A percentile compares a stretch with the other conserved stretches of the same genome.
Conservation (phyloP, 345 rosid species). For the Brassica juncea region DNA sequence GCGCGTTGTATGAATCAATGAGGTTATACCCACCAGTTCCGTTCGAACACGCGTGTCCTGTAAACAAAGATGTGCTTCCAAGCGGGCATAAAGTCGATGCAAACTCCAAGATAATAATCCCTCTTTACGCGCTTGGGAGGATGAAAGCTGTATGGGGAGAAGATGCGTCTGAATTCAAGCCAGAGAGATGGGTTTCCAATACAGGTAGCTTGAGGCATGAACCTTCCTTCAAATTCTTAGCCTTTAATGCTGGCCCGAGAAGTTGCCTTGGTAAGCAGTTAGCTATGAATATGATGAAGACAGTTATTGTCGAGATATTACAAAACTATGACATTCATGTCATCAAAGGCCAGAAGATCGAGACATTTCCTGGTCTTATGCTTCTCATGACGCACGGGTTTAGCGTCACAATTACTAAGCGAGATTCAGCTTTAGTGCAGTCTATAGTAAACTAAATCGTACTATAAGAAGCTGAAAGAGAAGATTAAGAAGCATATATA, state of each 20-base stretch:
- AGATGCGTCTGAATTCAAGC: constrained; percentile 10
- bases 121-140: background rate
- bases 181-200: constrained; percentile 16
- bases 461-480: background rate
- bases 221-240: constrained; percentile 1
- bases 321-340: constrained; percentile 31
- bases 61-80: background rate
- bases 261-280: constrained; percentile 9
- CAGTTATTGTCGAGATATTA: background rate
- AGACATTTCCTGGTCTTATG: background rate
- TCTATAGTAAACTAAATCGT: background rate
- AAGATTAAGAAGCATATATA: background rate
- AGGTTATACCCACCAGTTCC: constrained; percentile 64
- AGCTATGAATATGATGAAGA: background rate
- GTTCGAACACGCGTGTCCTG: constrained; percentile 12
- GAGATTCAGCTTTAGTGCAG: background rate
- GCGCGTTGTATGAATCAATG: constrained; percentile 25
- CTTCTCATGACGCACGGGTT: background rate
- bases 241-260: constrained; percentile 1
- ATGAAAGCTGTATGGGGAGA: constrained; percentile 4
- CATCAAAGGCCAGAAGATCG: constrained; percentile 7
- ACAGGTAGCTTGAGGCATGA: background rate
- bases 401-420: background rate
- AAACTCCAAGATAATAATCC: background rate
- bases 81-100: background rate